Base-by-base conservation (phyloP, 108 stramenopile species). In the Cyclotella cryptica region DNA sequence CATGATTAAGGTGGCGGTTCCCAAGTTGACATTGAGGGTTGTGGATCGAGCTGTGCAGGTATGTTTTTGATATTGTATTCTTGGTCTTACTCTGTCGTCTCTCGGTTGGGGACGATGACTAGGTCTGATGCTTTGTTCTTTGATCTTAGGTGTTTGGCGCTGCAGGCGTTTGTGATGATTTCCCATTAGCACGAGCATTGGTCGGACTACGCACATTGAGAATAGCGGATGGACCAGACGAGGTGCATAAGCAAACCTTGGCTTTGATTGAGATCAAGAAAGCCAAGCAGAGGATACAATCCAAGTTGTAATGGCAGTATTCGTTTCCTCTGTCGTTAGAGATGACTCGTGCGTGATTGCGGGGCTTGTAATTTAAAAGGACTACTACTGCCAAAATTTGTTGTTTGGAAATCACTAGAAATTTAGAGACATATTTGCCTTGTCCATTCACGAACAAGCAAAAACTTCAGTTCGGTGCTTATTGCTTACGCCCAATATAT, bases 201-300 rank as follows among this genome's bases (percentile, higher is more conserved):
- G 94, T 95, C 6, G 86, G 86, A 54, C 77, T 98, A 77, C 87
- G 98, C 39, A 86, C 93, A 13, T 70, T 98, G 26, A 85, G 98
- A 42, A 92, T 99, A 68, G 98, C 98, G 0, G 98, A 99, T 80
- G 98, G 98, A 10, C 98, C 98, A 0, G 98, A 99, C 80, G 98
- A 92, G 41, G 98, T 98, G 28, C 98, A 96, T 72, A 86, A 84
- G 55, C 76, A 85, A 49, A 87, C 90, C 12, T 82, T 96, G 55
- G 95, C 93, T 0, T 47, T 77, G 62, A 52, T 90, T 74, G 92
- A 96, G 78, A 54, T 93, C n/a, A 90, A 79, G 49, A 85, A 88
- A 55, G 77, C 79, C 9, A 67, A 74, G 28, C 15, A 79, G 15
- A 62, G 55, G n/a, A 35, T 68, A 28, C 52, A 52, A 57, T 75